Evolutionary conservation across 2,329 filamentous ascomycete species (phyloP), one percentile per base, ranked within the genome.

Genomic region (Albophoma yamanashiensis): DNA sequence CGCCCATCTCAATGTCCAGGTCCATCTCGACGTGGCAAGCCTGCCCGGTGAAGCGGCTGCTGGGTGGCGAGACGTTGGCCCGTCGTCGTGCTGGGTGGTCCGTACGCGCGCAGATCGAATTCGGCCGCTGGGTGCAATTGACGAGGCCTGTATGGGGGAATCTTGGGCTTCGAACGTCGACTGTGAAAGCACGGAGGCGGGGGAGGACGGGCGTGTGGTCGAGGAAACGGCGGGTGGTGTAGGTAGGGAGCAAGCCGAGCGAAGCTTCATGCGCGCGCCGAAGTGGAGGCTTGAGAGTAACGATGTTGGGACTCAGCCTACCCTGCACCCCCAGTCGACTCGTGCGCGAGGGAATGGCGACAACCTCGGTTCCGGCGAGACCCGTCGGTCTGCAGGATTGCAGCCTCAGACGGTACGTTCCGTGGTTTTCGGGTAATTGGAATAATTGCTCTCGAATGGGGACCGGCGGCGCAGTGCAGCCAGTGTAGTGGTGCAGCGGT

Each of bases 1-100:
- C 78, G 67, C 86, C 88, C 85, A 91, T 89, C 64, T 90, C 88
- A 60, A 91, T 86, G 59, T 85, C 82, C 66, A 83, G 76, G 73
- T 91, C 88, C 86, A 90, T 86, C n/a, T 42, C 55, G 34, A 36
- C 20, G 6, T 36, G n/a, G 6, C 50, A 22, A 15, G n/a, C 43
- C 34, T 4, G 60, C 56, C 27, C 31, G 40, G 47, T 36, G 53
- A 38, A 45, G 56, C 20, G 20, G 36, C 52, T n/a, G 40, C 9
- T 7, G 20, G 17, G 50, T 15, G 50, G 31, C 31, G 9, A n/a
- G 50, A 53, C 8, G 22, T 17, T 3, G 45, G 8, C 20, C 34
- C 34, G 34, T 20, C 17, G 50, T 53, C 20, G 50, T n/a, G 50
- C 50, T n/a, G 9, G 4, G 34, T 36, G 34, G 7, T 36, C 34